phyloP scores from a whole-genome alignment of 2,329 filamentous ascomycete genomes.

The Fusarium agapanthi region DNA sequence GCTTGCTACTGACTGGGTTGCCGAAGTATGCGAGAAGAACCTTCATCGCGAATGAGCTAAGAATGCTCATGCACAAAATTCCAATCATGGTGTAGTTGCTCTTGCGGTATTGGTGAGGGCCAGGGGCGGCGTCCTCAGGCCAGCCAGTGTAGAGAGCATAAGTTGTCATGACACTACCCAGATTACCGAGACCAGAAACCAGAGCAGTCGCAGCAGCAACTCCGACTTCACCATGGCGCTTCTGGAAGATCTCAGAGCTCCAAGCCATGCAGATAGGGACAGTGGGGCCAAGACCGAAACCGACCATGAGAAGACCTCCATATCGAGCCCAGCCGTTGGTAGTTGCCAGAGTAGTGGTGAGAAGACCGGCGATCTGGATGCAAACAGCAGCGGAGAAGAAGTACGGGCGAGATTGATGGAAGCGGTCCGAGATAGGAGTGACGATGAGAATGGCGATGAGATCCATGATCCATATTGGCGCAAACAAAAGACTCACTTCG shows the following conservation, averaged over 20 bases:
- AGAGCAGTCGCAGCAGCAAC: conserved; percentile 87
- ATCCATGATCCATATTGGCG: conserved; percentile 95
- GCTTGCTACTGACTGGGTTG: conserved; percentile 60
- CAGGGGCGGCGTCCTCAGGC: conserved; percentile 76
- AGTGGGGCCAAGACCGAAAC: conserved; percentile 88
- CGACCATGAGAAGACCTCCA: conserved; percentile 87
- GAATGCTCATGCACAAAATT: conserved; percentile 80
- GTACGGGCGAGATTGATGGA: conserved; percentile 79
- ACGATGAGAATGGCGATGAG: conserved; percentile 86
- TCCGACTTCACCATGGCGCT: conserved; percentile 87
- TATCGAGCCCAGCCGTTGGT: conserved; percentile 83
- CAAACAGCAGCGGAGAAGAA: conserved; percentile 82
- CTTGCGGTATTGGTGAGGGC: conserved; percentile 76
- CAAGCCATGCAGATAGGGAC: conserved; percentile 95
- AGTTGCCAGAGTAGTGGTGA: conserved; percentile 79
- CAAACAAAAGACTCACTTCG: conserved; percentile 82
- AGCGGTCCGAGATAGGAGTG: conserved; percentile 86
- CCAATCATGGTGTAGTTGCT: conserved; percentile 91
- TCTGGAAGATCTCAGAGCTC: conserved; percentile 91
- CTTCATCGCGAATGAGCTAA: conserved; percentile 75
- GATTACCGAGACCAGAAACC: conserved; percentile 86
- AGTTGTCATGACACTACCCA: conserved; percentile 86
- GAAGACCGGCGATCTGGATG: conserved; percentile 83
- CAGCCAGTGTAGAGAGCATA: conserved; percentile 91
- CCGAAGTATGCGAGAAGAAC: conserved; percentile 68